Percentiles rank a stretch among this genome's conserved stretches.
These are phyloP conservation scores for Marasmius oreades DNA, from an alignment of 1,284 basidiomycete genomes.

Conservation along the genomic window DNA sequence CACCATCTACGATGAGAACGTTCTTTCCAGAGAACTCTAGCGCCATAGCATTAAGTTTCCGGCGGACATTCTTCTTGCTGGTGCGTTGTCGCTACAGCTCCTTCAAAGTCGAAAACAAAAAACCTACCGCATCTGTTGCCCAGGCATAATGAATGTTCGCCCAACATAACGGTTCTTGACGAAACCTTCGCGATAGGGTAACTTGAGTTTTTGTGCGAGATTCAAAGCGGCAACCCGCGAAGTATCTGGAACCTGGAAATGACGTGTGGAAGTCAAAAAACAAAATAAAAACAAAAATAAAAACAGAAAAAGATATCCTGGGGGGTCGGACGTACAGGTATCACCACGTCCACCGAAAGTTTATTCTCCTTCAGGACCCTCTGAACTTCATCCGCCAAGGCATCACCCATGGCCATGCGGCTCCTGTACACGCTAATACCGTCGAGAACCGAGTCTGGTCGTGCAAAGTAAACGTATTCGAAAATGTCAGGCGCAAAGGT, in stretches of 20 bases:
- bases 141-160: conserved; percentile 99
- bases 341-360: conserved; percentile 88
- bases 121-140: conserved; percentile 82
- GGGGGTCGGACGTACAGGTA: conserved; percentile 64
- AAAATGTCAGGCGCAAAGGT: conserved; percentile 98
- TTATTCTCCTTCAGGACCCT: conserved; percentile 69
- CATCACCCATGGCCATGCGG: conserved; percentile 99
- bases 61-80: conserved; percentile 91
- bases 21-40: conserved; percentile 93
- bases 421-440: conserved; percentile 97
- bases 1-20: conserved; percentile 94
- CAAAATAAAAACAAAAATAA: too few species aligned
- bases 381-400: conserved; percentile 85
- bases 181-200: conserved; percentile 98
- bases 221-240: conserved; percentile 95
- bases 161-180: conserved; percentile 99
- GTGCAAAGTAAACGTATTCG: conserved; percentile 98
- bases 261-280: conserved; percentile 6
- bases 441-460: conserved; percentile 97
- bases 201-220: conserved; percentile 83
- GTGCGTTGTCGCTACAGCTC: not conserved
- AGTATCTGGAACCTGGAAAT: conserved; percentile 84
- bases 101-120: too few species aligned
- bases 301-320: conserved; percentile 1
- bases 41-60: conserved; percentile 99